phyloP scores from a whole-genome alignment of 495 filamentous ascomycete genomes.

The Podospora conica region DNA sequence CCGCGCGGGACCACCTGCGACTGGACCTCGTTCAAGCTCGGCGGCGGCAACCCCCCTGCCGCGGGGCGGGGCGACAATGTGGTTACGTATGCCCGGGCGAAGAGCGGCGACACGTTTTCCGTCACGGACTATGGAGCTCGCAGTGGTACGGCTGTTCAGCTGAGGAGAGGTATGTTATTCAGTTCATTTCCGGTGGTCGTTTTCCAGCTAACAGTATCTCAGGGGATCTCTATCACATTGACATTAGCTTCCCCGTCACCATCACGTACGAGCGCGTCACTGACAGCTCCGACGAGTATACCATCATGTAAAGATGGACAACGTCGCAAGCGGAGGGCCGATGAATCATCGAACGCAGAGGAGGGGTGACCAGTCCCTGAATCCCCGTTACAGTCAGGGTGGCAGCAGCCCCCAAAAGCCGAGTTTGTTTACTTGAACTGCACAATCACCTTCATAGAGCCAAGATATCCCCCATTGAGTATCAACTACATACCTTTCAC shows the following conservation, averaged over 20 bases:
- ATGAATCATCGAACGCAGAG: not conserved
- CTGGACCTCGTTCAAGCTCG: conserved; percentile 31
- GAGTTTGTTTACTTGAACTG: not conserved
- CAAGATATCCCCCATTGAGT: not conserved
- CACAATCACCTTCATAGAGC: not conserved
- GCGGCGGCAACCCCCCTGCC: not conserved
- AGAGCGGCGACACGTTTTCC: not conserved
- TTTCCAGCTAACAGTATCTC: not conserved
- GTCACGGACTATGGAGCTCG: not conserved
- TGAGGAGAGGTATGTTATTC: not conserved
- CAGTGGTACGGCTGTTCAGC: not conserved
- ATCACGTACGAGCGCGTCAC: not conserved
- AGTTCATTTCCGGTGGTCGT: not conserved
- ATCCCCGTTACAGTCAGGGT: not conserved
- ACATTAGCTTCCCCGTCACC: not conserved
- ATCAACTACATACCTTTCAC: not conserved
- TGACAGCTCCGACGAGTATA: not conserved
- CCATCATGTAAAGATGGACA: not conserved
- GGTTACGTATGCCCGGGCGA: not conserved
- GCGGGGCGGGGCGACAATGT: not conserved
- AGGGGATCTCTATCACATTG: not conserved
- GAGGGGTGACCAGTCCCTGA: not conserved
- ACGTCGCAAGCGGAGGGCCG: not conserved
- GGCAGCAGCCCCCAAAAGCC: not conserved
- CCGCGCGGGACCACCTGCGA: conserved; percentile 26